Evolutionary conservation across 257 asterid species (phyloP).

Genomic region (Paulownia fortunei): DNA sequence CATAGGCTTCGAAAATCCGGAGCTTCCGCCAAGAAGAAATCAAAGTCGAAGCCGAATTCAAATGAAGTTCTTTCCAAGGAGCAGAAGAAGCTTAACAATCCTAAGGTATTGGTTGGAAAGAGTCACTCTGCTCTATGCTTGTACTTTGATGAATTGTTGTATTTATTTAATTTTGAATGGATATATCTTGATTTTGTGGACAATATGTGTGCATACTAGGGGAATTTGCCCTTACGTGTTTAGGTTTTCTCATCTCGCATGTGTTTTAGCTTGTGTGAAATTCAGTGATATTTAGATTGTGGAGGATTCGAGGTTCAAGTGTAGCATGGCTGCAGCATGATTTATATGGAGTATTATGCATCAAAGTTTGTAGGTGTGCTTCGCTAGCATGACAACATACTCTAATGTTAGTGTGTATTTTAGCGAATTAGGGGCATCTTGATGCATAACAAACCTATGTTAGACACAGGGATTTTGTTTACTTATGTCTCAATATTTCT

Average conservation of each 20-base stretch:
- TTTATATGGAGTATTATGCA: background rate
- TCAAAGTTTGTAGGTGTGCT: background rate
- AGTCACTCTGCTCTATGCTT: background rate
- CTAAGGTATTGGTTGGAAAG: conserved; percentile 44
- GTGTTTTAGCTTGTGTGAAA: background rate
- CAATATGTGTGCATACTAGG: background rate
- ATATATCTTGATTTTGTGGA: background rate
- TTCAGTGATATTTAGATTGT: background rate
- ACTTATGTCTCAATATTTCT: background rate
- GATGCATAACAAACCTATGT: background rate
- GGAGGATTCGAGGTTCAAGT: background rate
- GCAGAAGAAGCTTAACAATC: conserved; percentile 63
- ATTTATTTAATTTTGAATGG: background rate
- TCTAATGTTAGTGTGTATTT: background rate
- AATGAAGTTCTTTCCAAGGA: conserved; percentile 51
- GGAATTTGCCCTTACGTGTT: background rate
- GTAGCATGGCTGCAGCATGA: background rate
- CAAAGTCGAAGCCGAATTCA: conserved; percentile 49
- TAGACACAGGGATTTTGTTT: background rate
- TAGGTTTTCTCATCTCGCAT: background rate
- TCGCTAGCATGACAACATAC: background rate
- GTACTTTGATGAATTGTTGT: background rate
- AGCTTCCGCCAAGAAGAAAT: conserved; percentile 78
- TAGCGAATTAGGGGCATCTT: conserved; percentile 1
- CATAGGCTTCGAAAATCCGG: conserved; percentile 77